Evolutionary conservation across 129 eudicot species (phyloP), one percentile per base, ranked within the genome.

Genomic region (Flaveria bidentis): DNA sequence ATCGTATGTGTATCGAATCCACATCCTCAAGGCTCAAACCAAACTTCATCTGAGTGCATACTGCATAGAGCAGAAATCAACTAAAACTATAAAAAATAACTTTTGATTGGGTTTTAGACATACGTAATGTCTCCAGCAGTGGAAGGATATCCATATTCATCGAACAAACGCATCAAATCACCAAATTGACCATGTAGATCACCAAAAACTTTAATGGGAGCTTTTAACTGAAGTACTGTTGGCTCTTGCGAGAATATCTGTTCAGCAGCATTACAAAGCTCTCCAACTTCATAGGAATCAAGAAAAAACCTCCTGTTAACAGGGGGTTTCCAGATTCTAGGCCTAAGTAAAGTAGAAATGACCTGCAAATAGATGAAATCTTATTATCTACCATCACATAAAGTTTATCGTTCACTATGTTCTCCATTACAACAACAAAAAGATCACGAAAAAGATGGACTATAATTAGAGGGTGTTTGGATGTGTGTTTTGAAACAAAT

Each of bases 161-260:
- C 97, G 82, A 94, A 94, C 26, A 91, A 80, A 50, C 99, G 90
- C 99, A 94, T 94, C 56, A 94, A 60, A 74, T 94, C 99, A 79
- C 99, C 99, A 87, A 94, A 94, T 72, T 94, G 99, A 45, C 99
- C 99, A 80, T 94, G 99, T 41, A 94, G 92, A 85, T 94, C 99
- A 82, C 99, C 99, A 74, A 94, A 94, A 63, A 94, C 90, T 83
- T 94, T 94, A 58, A 91, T 78, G 51, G 99, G 99, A 80, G 97
- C 99, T 86, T 91, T 94, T 79, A 94, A 70, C 83, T 94, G 99
- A 79, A 94, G 99, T 56, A 94, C 99, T 2, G 96, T 88, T 9
- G 92, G 85, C 84, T 94, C 99, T 3, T 94, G 97, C 96, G 89
- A 88, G 83, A 94, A 94, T 28, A 94, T 89, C 89, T 91, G 99